phyloP scores from a whole-genome alignment of 352 stramenopile genomes.

The Hyphochytrium catenoides region DNA sequence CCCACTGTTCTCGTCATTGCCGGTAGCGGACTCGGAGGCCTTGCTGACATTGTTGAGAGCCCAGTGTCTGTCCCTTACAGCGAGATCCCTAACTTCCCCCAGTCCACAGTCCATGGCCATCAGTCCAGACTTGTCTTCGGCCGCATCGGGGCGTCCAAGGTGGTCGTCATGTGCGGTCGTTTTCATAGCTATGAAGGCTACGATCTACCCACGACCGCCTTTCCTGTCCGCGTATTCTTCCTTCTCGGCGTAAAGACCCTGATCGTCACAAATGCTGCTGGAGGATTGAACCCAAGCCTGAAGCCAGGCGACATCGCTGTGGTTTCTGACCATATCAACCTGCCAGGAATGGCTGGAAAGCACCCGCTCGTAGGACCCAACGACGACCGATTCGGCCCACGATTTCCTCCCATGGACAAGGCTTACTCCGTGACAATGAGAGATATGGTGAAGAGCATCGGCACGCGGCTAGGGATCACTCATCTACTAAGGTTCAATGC shows the following conservation, averaged over 20 bases:
- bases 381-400: constrained; percentile 72
- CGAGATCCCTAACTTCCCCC: constrained; percentile 77
- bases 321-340: constrained; percentile 86
- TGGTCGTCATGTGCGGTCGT: constrained; percentile 81
- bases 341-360: constrained; percentile 72
- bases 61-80: constrained; percentile 72
- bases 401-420: constrained; percentile 84
- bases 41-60: constrained; percentile 66
- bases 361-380: constrained; percentile 85
- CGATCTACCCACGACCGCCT: constrained; percentile 69
- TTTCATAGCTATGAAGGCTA: constrained; percentile 96
- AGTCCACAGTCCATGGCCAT: constrained; percentile 77
- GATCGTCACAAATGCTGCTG: constrained; percentile 88
- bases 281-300: constrained; percentile 74
- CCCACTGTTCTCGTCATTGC: constrained; percentile 70
- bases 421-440: constrained; percentile 75
- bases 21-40: constrained; percentile 72
- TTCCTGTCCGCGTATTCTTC: constrained; percentile 86
- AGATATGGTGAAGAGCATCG: constrained; percentile 40
- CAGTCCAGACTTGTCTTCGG: constrained; percentile 86
- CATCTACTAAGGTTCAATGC: constrained; percentile 56
- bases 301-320: constrained; percentile 91
- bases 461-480: constrained; percentile 41
- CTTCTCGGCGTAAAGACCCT: constrained; percentile 81
- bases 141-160: constrained; percentile 35